Base-by-base conservation (phyloP, 495 filamentous ascomycete genomes). In the Penicillium bialowiezense region DNA sequence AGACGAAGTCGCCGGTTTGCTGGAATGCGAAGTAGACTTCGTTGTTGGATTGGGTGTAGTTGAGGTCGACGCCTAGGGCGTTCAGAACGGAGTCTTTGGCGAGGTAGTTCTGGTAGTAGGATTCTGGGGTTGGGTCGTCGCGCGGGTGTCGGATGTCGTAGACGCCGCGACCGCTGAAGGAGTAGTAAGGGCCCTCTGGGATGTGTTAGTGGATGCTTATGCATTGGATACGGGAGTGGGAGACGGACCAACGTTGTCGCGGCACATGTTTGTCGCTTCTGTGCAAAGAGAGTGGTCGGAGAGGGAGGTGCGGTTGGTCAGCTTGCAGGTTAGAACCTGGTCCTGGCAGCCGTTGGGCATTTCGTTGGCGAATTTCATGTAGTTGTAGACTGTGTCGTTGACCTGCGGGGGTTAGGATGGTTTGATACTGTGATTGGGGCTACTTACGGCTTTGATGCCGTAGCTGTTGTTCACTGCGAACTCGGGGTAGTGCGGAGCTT, bases 401-500 rank as follows among this genome's bases (percentile, higher is more conserved):
- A 89, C 72, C 29, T 72, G n/a, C 14, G 20, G 13, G 9, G 20
- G 21, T 62, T 28, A 49, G 55, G 28, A 45, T 48, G 15, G n/a
- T 14, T 20, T 13, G 14, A 21, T 41, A 41, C 7, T 7, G 61
- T 47, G n/a, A 39, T 60, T 7, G 70, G 41, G 48, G 72, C 71
- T 4, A 66, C 78, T 64, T 76, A 79, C 42, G 76, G 82, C 70
- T 50, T 81, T 63, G 40, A 91, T 80, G 14, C 84, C 83, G 55
- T 90, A 92, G 3, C 85, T 84, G 62, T 92, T 95, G 62, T 84
- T 78, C 19, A 79, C 67, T 6, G 84, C 84, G 64, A 89, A 86
- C 15, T 79, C 70, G 0, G 85, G 79, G 55, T 90, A 92, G 54
- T 74, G 77, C 2, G 77, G 73, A 8, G 74, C 80, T 67, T 91